Base-by-base conservation (phyloP, 306 rosid species). In the barrel medic (Medicago truncatula) region DNA sequence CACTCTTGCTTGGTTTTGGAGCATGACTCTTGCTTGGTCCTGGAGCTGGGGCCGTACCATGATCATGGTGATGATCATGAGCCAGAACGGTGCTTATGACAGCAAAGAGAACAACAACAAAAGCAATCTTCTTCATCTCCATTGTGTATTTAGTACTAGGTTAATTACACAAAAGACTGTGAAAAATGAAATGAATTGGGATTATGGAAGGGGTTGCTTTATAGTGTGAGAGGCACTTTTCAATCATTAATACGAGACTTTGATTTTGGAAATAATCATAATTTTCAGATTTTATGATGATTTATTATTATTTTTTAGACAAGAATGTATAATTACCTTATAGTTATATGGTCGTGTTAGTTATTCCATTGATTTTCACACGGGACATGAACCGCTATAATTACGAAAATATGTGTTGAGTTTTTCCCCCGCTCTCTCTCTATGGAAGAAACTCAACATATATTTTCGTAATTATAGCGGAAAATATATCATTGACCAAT, bases 121-220 rank as follows among this genome's bases (percentile, higher is more conserved):
- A 84, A 21, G 81, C 80, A 23, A 88, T 75, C 77, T 82, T 88
- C 82, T 82, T 86, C 86, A 88, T 78, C 67, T 86, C 90, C 88
- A 88, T 87, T 62, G 4, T 23, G 18, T 65, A 16, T 20, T 9
- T 15, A 20, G 15, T 59, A 36, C 7, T 38, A 39, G 46, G 21
- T 16, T 60, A 1, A 15, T 38, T 9, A n/a, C 44, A 31, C 66
- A 34, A 63, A 9, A 2, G 31, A 16, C 9, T 39, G 9, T 18
- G 28, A 47, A 47, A 47, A 14, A 12, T 61, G 54, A 9, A 47
- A 47, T 69, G 25, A 18, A 2, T 18, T 66, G 38, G 3, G 49
- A 20, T 7, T 10, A 15, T 61, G 16, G 14, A 28, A 69, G 6
- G 6, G 74, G 5, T 69, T 69, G 14, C 31, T 61, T 47, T 69